phyloP scores from a whole-genome alignment of 805 yeast genomes.

The Candida insectalens region DNA sequence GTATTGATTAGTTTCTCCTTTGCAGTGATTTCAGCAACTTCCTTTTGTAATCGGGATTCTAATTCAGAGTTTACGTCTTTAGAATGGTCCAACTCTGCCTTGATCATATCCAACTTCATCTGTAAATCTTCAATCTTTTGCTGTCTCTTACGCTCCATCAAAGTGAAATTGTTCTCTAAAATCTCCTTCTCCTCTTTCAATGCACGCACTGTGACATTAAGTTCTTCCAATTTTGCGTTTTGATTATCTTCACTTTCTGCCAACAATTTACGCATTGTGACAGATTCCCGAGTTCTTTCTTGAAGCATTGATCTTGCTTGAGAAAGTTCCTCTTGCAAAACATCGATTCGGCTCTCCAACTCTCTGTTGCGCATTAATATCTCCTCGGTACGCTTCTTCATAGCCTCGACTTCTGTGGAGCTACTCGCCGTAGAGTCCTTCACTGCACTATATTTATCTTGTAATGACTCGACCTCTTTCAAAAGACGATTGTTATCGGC shows the following conservation, averaged over 20 bases:
- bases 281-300: conserved; percentile 73
- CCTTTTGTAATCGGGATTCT: conserved; percentile 3
- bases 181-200: conserved; percentile 52
- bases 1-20: not conserved
- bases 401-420: conserved; percentile 33
- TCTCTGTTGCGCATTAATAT: conserved; percentile 59
- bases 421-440: conserved; percentile 18
- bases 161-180: conserved; percentile 42
- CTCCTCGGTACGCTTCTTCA: conserved; percentile 68
- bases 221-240: conserved; percentile 41
- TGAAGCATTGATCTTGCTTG: conserved; percentile 66
- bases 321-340: conserved; percentile 71
- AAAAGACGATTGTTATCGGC: conserved; percentile 31
- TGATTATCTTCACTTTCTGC: conserved; percentile 58
- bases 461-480: conserved; percentile 30
- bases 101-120: conserved; percentile 31
- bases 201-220: conserved; percentile 40
- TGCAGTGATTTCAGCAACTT: not conserved
- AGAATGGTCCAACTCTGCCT: conserved; percentile 10
- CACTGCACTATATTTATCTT: conserved; percentile 28
- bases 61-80: conserved; percentile 5
- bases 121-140: conserved; percentile 60
- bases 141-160: conserved; percentile 42
- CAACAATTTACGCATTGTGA: conserved; percentile 59
- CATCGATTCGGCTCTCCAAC: conserved; percentile 46